Percentiles rank a stretch among this genome's conserved stretches.
Conservation (phyloP, 2,329 filamentous ascomycete genomes). For the Diaporthe helianthi region DNA sequence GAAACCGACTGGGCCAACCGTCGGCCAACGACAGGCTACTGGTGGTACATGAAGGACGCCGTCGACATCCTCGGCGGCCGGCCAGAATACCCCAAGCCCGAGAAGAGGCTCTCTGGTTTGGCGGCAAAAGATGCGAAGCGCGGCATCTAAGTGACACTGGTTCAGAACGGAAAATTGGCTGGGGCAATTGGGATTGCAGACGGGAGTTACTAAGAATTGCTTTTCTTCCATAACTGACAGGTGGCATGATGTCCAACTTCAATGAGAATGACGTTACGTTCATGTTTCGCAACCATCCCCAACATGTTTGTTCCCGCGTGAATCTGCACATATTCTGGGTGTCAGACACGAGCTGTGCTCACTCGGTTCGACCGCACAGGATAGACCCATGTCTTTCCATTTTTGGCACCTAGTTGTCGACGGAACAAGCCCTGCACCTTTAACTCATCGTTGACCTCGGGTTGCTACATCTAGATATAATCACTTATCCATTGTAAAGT, state of each 20-base stretch:
- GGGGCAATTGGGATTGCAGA: slow-evolving; percentile 3
- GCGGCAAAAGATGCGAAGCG: slow-evolving; percentile 68
- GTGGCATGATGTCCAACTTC: slow-evolving; percentile 5
- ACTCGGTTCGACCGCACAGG: background rate
- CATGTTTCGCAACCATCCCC: background rate
- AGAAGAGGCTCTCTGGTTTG: slow-evolving; percentile 57
- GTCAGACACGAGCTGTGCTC: background rate
- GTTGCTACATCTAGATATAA: too few relatives aligned
- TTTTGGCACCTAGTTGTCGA: background rate
- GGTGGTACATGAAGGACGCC: slow-evolving; percentile 79
- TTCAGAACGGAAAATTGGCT: slow-evolving; percentile 8
- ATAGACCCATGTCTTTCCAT: background rate
- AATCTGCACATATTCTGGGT: background rate
- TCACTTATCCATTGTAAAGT: too few relatives aligned
- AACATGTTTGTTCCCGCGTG: background rate
- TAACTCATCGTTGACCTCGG: background rate
- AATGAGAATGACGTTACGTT: slow-evolving; percentile 21
- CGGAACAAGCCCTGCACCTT: background rate
- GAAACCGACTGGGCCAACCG: slow-evolving; percentile 95
- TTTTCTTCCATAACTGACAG: slow-evolving; percentile 18
- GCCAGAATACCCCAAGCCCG: slow-evolving; percentile 58
- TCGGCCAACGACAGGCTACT: slow-evolving; percentile 83
- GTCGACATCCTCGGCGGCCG: slow-evolving; percentile 87
- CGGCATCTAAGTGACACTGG: slow-evolving; percentile 46
- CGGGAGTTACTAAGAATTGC: slow-evolving; percentile 25